Conservation (phyloP, 2,329 filamentous ascomycete genomes). For the Paracoccidioides brasiliensis region DNA sequence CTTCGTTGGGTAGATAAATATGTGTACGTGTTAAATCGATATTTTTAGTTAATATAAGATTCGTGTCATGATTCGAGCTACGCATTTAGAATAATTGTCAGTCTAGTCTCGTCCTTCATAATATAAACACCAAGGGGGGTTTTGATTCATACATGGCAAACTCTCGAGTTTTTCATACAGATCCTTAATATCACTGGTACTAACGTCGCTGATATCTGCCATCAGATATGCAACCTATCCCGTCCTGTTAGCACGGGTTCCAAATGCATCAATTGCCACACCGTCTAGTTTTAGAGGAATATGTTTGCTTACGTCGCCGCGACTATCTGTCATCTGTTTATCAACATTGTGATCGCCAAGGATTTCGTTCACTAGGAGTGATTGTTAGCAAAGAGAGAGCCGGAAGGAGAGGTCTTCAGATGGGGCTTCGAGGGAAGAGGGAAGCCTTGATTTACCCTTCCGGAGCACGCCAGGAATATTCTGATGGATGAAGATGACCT, state of each 20-base stretch:
- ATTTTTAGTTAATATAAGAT: slow-evolving; percentile 27
- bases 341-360: slow-evolving; percentile 93
- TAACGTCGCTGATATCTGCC: slow-evolving; percentile 89
- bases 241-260: slow-evolving; percentile 9
- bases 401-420: background rate
- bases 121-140: background rate
- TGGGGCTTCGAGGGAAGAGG: background rate
- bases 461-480: slow-evolving; percentile 92
- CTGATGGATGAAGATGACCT: slow-evolving; percentile 89
- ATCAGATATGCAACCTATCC: slow-evolving; percentile 76
- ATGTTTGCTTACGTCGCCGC: slow-evolving; percentile 57
- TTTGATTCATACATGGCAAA: slow-evolving; percentile 53
- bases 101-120: background rate
- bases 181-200: slow-evolving; percentile 66
- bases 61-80: slow-evolving; percentile 35
- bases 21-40: background rate
- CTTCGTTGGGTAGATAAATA: background rate
- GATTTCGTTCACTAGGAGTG: slow-evolving; percentile 67
- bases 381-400: slow-evolving; percentile 9
- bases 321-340: slow-evolving; percentile 95
- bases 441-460: slow-evolving; percentile 42
- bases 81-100: slow-evolving; percentile 7
- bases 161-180: slow-evolving; percentile 72
- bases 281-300: background rate
- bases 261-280: no score